Percentiles rank a stretch among this genome's conserved stretches.
Evolutionary conservation across 108 stramenopile species (phyloP).

Genomic region (Poteriospumella lacustris): DNA sequence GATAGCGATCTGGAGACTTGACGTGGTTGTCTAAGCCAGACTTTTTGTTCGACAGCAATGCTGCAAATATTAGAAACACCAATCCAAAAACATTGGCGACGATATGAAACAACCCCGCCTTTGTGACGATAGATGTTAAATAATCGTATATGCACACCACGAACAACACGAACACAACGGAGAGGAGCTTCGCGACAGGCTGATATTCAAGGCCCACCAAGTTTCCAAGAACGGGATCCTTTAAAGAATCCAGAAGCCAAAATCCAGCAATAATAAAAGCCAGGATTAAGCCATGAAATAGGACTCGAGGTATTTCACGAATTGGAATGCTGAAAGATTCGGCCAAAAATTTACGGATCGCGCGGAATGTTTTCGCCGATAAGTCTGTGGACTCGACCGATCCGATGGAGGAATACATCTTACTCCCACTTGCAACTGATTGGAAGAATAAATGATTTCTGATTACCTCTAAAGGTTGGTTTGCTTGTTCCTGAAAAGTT

Average conservation of each 20-base stretch:
- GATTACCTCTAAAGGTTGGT: no score
- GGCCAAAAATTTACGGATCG: neutral
- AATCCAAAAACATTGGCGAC: neutral
- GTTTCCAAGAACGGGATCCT: slow-evolving; percentile 80
- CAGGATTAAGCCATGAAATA: neutral
- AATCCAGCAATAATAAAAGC: slow-evolving; percentile 90
- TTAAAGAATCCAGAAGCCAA: slow-evolving; percentile 87
- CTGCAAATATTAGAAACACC: neutral
- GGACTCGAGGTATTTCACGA: neutral
- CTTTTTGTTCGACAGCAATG: neutral
- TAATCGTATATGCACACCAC: slow-evolving; percentile 63
- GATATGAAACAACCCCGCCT: slow-evolving; percentile 1
- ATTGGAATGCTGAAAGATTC: neutral
- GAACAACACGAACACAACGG: slow-evolving; percentile 77
- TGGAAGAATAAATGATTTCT: no score
- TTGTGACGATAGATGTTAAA: slow-evolving; percentile 14
- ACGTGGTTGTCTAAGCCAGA: neutral
- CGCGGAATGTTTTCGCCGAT: neutral
- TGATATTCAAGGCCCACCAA: slow-evolving; percentile 80
- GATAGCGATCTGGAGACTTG: neutral
- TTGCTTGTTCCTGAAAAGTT: no score
- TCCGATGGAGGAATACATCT: no score
- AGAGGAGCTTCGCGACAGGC: slow-evolving; percentile 88
- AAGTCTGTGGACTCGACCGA: no score
- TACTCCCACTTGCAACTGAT: no score